phyloP scores from a whole-genome alignment of 441 rosid genomes.

The Manihot esculenta region DNA sequence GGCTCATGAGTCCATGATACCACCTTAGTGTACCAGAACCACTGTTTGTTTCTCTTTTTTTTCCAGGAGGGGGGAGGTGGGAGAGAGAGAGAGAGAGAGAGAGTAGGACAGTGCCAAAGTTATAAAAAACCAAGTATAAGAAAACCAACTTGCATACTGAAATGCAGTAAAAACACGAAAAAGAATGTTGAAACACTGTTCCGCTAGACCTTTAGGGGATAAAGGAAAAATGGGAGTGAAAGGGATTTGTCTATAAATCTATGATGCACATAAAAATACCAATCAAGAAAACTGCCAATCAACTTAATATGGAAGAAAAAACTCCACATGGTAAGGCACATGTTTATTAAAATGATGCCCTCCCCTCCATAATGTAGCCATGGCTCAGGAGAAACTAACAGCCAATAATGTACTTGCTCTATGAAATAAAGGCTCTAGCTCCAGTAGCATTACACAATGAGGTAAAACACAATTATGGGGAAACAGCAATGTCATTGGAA shows the following conservation, averaged over 20 bases:
- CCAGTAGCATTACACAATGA: background rate
- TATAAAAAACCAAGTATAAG: no score
- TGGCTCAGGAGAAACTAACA: background rate
- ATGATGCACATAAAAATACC: background rate
- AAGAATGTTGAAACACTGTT: background rate
- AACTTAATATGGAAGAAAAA: background rate
- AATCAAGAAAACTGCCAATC: background rate
- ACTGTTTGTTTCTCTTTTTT: no score
- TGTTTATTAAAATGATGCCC: background rate
- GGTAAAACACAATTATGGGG: background rate
- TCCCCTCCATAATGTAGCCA: background rate
- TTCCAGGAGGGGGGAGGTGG: no score
- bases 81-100: no score
- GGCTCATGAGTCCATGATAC: background rate
- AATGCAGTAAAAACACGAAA: background rate
- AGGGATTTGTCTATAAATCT: background rate
- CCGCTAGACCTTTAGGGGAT: background rate
- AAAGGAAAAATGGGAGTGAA: background rate
- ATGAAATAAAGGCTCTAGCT: slow-evolving; percentile 2
- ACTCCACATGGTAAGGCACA: background rate
- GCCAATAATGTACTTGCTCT: background rate
- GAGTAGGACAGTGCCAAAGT: no score
- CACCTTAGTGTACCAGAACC: background rate
- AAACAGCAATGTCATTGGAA: background rate
- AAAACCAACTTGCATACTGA: background rate